Evolutionary conservation across 1,284 basidiomycete genomes (phyloP).

Genomic region (Blastosporella zonata): DNA sequence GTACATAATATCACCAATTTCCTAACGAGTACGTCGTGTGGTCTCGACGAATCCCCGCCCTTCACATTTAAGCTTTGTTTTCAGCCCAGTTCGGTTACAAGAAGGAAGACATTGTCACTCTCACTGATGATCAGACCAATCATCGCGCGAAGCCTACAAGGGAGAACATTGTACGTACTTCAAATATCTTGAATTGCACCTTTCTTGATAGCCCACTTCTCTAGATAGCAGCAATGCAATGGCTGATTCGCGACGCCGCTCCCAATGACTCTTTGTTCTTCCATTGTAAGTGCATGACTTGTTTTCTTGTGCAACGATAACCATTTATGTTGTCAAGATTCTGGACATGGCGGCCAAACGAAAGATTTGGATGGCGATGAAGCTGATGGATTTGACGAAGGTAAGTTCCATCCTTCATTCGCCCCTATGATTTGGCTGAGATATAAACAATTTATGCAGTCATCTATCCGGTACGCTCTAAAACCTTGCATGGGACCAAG

Average conservation of each 20-base stretch:
- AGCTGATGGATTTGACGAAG: slow-evolving; percentile 66
- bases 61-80: not conserved
- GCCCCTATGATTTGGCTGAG: not conserved
- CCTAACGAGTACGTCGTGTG: slow-evolving; percentile 55
- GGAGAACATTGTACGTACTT: slow-evolving; percentile 71
- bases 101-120: slow-evolving; percentile 80
- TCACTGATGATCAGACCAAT: slow-evolving; percentile 75
- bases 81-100: slow-evolving; percentile 69
- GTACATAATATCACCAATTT: slow-evolving; percentile 76
- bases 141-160: slow-evolving; percentile 68
- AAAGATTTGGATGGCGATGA: slow-evolving; percentile 73
- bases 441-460: slow-evolving; percentile 41
- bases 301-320: not conserved
- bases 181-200: not conserved
- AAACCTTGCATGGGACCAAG: not conserved
- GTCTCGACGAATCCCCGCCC: slow-evolving; percentile 2
- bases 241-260: slow-evolving; percentile 79
- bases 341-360: slow-evolving; percentile 82
- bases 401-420: slow-evolving; percentile 29
- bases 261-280: slow-evolving; percentile 91
- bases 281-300: slow-evolving; percentile 61
- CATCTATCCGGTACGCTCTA: slow-evolving; percentile 65
- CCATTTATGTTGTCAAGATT: slow-evolving; percentile 38
- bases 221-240: slow-evolving; percentile 78
- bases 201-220: slow-evolving; percentile 3